Evolutionary conservation across 768 basidiomycete species (phyloP), one percentile per base, ranked within the genome.

Genomic region (Rossbeevera mucosa): DNA sequence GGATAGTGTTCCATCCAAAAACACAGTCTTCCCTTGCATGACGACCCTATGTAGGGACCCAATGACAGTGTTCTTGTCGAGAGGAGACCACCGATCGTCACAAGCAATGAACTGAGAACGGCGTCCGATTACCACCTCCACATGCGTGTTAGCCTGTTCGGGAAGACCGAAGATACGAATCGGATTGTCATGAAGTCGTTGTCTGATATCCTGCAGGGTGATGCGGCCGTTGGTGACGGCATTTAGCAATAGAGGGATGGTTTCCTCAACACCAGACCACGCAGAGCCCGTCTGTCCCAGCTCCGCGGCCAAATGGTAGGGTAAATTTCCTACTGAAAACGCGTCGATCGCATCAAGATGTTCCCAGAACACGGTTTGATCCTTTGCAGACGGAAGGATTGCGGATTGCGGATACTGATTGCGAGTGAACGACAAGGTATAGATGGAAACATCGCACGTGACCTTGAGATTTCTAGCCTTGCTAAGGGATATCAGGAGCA

Each of bases 391-490:
- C 3, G 94, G 94, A 33, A 96, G 78, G 58, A 77, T 74, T 2
- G 74, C 72, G 18, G 83, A 76, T 2, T 71, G 73, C 2, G 86
- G 85, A 74, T 82, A 94, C 54, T 90, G 78, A 49, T 86, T 87
- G 42, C 73, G 76, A 2, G 80, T 81, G 74, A 91, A 94, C 81
- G 96, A 97, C 48, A 99, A 74, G 16, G 91, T 80, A 70, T 88
- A 97, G 46, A 97, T 79, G 13, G 94, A 85, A 28, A 96, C 91
- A 60, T 99, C 96, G 69, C 95, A 98, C 3, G 95, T 97, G 46
- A 97, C 95, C 62, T 91, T 88, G 61, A 98, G 80, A 12, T 88
- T 77, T 74, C 93, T 94, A 38, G 86, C 86, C 74, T 99, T 99
- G 79, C 92, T 94, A 33, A 99, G 77, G 2, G 88, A 85, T 65